Evolutionary conservation across 257 asterid species (phyloP), one percentile per base, ranked within the genome.

Genomic region (Solanum virginianum): DNA sequence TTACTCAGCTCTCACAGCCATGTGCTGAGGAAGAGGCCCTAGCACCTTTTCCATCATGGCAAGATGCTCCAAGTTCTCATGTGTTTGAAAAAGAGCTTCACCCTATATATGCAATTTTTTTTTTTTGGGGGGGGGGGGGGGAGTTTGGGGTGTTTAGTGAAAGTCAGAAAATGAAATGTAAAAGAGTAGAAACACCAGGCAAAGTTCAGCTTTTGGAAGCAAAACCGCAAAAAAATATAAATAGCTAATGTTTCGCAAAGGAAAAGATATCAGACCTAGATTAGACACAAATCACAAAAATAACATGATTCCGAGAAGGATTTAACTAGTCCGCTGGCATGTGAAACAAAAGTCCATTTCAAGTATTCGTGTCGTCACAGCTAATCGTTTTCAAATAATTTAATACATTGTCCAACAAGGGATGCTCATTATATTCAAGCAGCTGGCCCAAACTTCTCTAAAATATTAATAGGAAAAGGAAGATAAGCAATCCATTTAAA

Each of bases 1-100:
- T 87, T 90, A 94, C 98, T 91, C 95, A 16, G 97, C 99, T 87
- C 91, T 90, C 86, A 89, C 80, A 80, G 90, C 87, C 97, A 96
- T 93, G 85, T 93, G 94, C 77, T 90, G 94, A 66, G 99, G 98
- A 83, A 96, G 91, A 54, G 97, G 98, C 69, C 99, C 99, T 80
- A 96, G 90, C 77, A 96, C 99, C 91, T 92, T 92, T 87, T 96
- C 99, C 99, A 96, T 96, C 98, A 94, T 96, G 36, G 99, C 99
- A 84, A 96, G 93, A 89, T 96, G 98, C 84, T 94, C 98, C 92
- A 96, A 88, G 92, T 94, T 96, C 85, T 96, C 99, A 60, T 96
- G 99, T 59, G 98, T 96, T 90, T 93, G 97, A 88, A 96, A 96
- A 81, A 95, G 92, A 49, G 97, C 95, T 82, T 93, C 94, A 2